Evolutionary conservation across 179 eudicot species (phyloP), one percentile per base, ranked within the genome.

Genomic region (Silene noctiflora): DNA sequence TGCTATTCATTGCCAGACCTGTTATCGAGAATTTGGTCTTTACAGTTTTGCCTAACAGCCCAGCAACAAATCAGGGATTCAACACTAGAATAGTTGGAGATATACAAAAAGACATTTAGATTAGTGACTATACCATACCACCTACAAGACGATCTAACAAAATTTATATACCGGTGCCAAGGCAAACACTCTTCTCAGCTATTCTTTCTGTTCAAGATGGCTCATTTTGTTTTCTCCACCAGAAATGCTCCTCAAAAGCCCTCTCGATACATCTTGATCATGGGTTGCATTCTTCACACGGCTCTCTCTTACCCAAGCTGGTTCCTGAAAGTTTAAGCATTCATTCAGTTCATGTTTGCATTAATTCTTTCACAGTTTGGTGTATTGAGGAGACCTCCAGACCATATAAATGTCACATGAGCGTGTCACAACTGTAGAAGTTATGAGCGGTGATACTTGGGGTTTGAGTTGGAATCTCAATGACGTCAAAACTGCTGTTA

Each of bases 301-400:
- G 35, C 84, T 85, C 0, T 94, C 96, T 86, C 86, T 89, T 4
- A 94, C 94, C 97, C 98, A 94, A 24, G 88, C 94, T 9, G 97
- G 98, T 82, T 94, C 98, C 98, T 94, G 85, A 65, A 77, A 65
- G 17, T 48, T 11, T 46, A 12, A 19, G 21, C 66, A 63, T 8
- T 56, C 25, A 5, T 59, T 12, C 25, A 71, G 66, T 53, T 67
- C 10, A 61, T 44, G 48, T 69, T 3, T 72, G 46, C 27, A 65
- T 64, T 0, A 71, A 29, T n/a, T 55, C 6, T 56, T 70, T n/a
- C 3, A 69, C 42, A 6, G 42, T 35, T 35, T 35, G 8, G 42
- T 6, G 42, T 35, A 1, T 35, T 35, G 8, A 35, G 42, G 24
- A 21, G 59, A 68, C 20, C 29, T 68, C 27, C 55, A 19, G 17